These are phyloP conservation scores for Colletotrichum karsti DNA, from an alignment of 2,329 filamentous ascomycete species.

Conservation along the genomic window DNA sequence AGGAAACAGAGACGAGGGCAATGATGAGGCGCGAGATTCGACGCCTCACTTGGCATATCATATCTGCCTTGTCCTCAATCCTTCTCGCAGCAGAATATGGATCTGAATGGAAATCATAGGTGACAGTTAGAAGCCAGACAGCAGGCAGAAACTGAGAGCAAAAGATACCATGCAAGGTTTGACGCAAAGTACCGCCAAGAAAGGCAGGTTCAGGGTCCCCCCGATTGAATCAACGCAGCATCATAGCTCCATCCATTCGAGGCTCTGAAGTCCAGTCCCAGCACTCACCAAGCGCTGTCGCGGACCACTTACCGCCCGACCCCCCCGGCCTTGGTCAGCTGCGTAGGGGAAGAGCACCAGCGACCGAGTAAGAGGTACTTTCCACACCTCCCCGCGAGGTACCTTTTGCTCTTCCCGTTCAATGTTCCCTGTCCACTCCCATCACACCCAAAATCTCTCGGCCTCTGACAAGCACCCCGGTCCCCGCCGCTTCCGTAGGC, in stretches of 20 bases:
- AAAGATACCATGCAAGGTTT: background rate
- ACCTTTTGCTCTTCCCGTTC: background rate
- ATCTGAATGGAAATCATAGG: background rate
- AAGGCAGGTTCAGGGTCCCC: constrained; percentile 16
- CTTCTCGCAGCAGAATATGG: background rate
- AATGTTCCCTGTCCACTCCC: background rate
- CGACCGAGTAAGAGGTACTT: background rate
- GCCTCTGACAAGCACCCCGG: constrained; percentile 30
- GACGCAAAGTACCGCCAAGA: constrained; percentile 11
- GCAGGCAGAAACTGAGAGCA: background rate
- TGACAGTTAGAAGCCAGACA: background rate
- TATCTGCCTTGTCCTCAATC: constrained; percentile 2
- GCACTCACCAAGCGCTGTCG: constrained; percentile 6
- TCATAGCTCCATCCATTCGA: constrained; percentile 22
- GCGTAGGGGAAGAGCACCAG: constrained; percentile 7
- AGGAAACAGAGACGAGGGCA: background rate
- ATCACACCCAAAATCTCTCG: constrained; percentile 11
- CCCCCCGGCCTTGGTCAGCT: constrained; percentile 22
- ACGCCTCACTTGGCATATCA: constrained; percentile 8
- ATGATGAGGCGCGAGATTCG: background rate
- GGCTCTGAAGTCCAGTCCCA: background rate
- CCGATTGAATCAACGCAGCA: constrained; percentile 22
- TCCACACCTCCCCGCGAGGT: background rate
- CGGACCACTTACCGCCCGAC: constrained; percentile 13
- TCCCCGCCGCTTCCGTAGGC: constrained; percentile 30